Percentiles rank a stretch among this genome's conserved stretches.
Conservation (phyloP, 2,329 filamentous ascomycete species). For the Neonectria neomacrospora region DNA sequence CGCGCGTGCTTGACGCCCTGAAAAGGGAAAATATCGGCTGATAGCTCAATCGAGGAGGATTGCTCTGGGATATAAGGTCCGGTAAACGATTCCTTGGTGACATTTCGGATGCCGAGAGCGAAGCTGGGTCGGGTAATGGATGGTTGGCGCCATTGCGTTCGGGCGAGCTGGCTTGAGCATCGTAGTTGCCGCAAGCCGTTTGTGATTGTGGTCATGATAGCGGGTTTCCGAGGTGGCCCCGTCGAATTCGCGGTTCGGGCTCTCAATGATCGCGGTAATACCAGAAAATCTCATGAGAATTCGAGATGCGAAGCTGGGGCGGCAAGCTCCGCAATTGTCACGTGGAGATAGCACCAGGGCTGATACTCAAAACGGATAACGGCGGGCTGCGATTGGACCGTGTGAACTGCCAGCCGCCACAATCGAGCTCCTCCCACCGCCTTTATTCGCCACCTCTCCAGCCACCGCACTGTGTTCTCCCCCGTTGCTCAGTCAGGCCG, state of each 20-base stretch:
- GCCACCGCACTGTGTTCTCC: slow-evolving; percentile 25
- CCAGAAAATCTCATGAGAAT: slow-evolving; percentile 44
- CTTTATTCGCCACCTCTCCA: slow-evolving; percentile 34
- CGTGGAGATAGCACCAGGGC: slow-evolving; percentile 37
- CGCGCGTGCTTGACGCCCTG: slow-evolving; percentile 66
- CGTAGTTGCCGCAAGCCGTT: slow-evolving; percentile 51
- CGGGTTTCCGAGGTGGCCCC: slow-evolving; percentile 39
- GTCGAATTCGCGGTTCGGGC: slow-evolving; percentile 39
- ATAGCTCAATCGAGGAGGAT: slow-evolving; percentile 32
- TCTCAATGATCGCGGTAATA: slow-evolving; percentile 35
- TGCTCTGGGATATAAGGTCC: slow-evolving; percentile 22
- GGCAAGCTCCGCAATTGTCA: slow-evolving; percentile 36
- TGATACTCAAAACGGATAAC: slow-evolving; percentile 1
- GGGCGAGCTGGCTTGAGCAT: slow-evolving; percentile 48
- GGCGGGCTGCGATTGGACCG: neutral
- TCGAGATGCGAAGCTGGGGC: slow-evolving; percentile 25
- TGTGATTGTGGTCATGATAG: slow-evolving; percentile 51
- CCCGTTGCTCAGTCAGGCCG: slow-evolving; percentile 41
- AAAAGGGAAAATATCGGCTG: slow-evolving; percentile 45
- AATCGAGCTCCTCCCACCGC: slow-evolving; percentile 18
- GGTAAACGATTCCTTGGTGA: slow-evolving; percentile 41
- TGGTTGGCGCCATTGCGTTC: slow-evolving; percentile 46
- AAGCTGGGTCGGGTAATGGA: slow-evolving; percentile 38
- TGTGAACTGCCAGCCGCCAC: slow-evolving; percentile 26
- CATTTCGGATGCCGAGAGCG: slow-evolving; percentile 43